Base-by-base conservation (phyloP, 2,329 filamentous ascomycete genomes). In the Helicocarpus griseus region DNA sequence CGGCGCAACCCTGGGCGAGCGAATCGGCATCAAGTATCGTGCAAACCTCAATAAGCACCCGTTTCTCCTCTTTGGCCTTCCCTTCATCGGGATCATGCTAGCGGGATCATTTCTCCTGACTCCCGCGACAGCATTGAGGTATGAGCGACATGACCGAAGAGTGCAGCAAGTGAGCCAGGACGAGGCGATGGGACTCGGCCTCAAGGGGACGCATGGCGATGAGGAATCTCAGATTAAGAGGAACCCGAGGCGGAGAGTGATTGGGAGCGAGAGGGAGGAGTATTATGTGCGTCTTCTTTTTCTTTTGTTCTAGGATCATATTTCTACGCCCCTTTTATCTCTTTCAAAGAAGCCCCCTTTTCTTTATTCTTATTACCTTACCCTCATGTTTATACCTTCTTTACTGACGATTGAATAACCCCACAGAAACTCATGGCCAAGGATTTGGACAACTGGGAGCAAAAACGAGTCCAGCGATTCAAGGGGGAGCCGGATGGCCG, bases 381-480 rank as follows among this genome's bases (percentile, higher is more conserved):
- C 21, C 40, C 5, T 19, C 22, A 17, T 40, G 4, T 19, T 5
- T 48, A 13, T 45, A 31, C 5, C 11, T n/a, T 31, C 22, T 33
- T 21, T 48, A 36, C 58, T 63, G 52, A 62, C 46, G 24, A 13
- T 22, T 14, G n/a, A 19, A 35, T 49, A 40, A 47, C 7, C 49
- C 24, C 35, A 52, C 68, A 93, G 87, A 81, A 83, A 71, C 75
- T 87, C 36, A 86, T 88, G 60, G 87, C 87, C 29, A 95, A 94
- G 69, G 93, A 97, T 65, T 73, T 97, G 55, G 91, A 98, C 63
- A 80, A 89, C 64, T 98, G 93, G 93, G 91, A 97, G 68, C 93
- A 97, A 72, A 94, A 93, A 71, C 82, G 94, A 49, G 89, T 97
- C 9, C 83, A 95, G 73, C 78, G 93, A 65, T 77, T 96, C 54